Conservation (phyloP, 805 yeast genomes). For the Maudiozyma barnettii region DNA sequence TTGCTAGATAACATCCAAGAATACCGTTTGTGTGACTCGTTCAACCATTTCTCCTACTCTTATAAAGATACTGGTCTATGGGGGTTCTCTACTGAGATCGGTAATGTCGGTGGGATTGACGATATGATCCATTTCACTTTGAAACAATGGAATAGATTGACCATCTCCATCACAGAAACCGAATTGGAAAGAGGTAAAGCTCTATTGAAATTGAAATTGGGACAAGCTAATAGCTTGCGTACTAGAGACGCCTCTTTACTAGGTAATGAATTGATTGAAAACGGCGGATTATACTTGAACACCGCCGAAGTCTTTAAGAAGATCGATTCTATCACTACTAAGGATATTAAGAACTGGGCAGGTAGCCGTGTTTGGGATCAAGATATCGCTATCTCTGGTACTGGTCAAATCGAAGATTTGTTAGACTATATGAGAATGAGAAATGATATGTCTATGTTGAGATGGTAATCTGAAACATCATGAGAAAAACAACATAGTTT, state of each 20-base stretch:
- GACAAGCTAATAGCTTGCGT: slow-evolving; percentile 16
- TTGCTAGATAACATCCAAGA: slow-evolving; percentile 60
- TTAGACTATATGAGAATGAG: slow-evolving; percentile 79
- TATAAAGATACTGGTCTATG: slow-evolving; percentile 75
- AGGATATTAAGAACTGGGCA: slow-evolving; percentile 65
- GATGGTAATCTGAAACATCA: slow-evolving; percentile 54
- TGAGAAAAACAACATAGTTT: no score
- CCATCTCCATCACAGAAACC: slow-evolving; percentile 63
- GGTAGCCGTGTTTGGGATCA: slow-evolving; percentile 69
- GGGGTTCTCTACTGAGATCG: slow-evolving; percentile 66
- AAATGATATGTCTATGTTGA: slow-evolving; percentile 83
- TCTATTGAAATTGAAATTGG: slow-evolving; percentile 53
- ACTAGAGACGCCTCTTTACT: slow-evolving; percentile 1
- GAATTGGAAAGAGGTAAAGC: slow-evolving; percentile 75
- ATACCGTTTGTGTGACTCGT: slow-evolving; percentile 64
- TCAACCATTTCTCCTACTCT: slow-evolving; percentile 60
- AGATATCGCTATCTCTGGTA: slow-evolving; percentile 74
- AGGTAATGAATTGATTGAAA: slow-evolving; percentile 3
- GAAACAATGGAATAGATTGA: slow-evolving; percentile 82
- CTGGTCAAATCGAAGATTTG: slow-evolving; percentile 79
- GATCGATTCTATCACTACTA: slow-evolving; percentile 54
- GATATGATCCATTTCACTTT: slow-evolving; percentile 73
- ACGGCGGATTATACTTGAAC: slow-evolving; percentile 49
- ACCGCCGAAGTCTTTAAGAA: slow-evolving; percentile 48
- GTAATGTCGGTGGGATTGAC: slow-evolving; percentile 53